Evolutionary conservation across 495 filamentous ascomycete species (phyloP), one percentile per base, ranked within the genome.

Genomic region (Penicillium lividum): DNA sequence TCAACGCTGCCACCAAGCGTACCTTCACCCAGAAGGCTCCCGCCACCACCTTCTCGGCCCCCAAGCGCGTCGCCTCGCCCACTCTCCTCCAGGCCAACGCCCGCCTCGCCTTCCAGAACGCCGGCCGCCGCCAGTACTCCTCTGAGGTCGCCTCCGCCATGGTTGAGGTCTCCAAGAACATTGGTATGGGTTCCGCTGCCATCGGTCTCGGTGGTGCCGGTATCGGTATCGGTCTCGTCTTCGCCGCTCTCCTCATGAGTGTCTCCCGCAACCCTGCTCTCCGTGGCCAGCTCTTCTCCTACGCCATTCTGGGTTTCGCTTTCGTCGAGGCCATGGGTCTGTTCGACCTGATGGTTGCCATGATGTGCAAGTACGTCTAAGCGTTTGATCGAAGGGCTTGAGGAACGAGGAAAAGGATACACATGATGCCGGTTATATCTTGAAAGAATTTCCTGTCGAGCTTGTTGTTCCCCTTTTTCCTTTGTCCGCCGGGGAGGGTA

Each of bases 301-400:
- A 94, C 81, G 90, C 90, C 83, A 92, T 94, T 88, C 80, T 94
- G 71, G 90, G 90, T 79, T 94, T 94, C 77, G 90, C 90, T 69
- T 94, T 94, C 86, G 90, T 91, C 73, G 90, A 94, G 77, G 90
- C 90, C 82, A 94, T 91, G 66, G 90, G 90, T 85, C 86, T 94
- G 70, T 92, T 93, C 88, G 89, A 90, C 73, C 86, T 93, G 69
- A 93, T 93, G 89, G 85, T 92, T 88, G 88, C 89, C 77, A 87
- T 91, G 80, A 91, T 91, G 87, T 86, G 84, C 84, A 89, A 89
- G 83, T 79, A 78, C 75, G 73, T 79, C 61, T 79, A 78, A 79
- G 68, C 66, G 58, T 68, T 59, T 63, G 56, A 59, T 46, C 47
- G 38, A 59, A 51, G 47, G 44, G 55, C 49, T 65, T 56, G 48